Evolutionary conservation across 352 stramenopile genomes (phyloP).

Genomic region (Pythium folliculosum): DNA sequence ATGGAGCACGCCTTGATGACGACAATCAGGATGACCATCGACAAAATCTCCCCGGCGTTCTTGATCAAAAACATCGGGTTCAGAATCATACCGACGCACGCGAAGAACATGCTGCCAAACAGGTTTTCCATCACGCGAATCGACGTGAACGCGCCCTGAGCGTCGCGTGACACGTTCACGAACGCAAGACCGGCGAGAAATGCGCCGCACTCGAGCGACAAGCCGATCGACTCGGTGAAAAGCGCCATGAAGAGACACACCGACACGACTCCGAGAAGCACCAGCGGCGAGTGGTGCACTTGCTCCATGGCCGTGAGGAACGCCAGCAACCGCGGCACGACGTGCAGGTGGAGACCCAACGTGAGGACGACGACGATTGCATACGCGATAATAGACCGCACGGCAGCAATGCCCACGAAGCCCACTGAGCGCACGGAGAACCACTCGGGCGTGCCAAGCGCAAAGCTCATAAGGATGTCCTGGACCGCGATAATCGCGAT

Average conservation of each 20-base stretch:
- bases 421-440: slow-evolving; percentile 73
- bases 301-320: slow-evolving; percentile 84
- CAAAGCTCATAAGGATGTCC: slow-evolving; percentile 87
- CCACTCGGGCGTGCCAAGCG: slow-evolving; percentile 81
- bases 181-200: slow-evolving; percentile 85
- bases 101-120: slow-evolving; percentile 90
- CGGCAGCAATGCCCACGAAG: slow-evolving; percentile 69
- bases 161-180: slow-evolving; percentile 63
- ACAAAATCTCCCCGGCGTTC: slow-evolving; percentile 79
- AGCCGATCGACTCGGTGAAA: slow-evolving; percentile 77
- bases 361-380: slow-evolving; percentile 68
- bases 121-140: slow-evolving; percentile 89
- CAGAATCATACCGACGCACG: slow-evolving; percentile 87
- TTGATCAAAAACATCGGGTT: slow-evolving; percentile 79
- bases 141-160: slow-evolving; percentile 74
- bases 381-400: slow-evolving; percentile 75
- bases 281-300: slow-evolving; percentile 73
- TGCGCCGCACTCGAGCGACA: slow-evolving; percentile 83
- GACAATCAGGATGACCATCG: slow-evolving; percentile 80
- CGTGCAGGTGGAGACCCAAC: slow-evolving; percentile 65
- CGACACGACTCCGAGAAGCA: slow-evolving; percentile 82
- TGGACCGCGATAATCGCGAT: slow-evolving; percentile 86
- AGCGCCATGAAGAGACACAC: slow-evolving; percentile 86
- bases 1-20: slow-evolving; percentile 78
- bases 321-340: slow-evolving; percentile 66